Evolutionary conservation across 768 basidiomycete species (phyloP).

Genomic region (Phanerochaete sordida): DNA sequence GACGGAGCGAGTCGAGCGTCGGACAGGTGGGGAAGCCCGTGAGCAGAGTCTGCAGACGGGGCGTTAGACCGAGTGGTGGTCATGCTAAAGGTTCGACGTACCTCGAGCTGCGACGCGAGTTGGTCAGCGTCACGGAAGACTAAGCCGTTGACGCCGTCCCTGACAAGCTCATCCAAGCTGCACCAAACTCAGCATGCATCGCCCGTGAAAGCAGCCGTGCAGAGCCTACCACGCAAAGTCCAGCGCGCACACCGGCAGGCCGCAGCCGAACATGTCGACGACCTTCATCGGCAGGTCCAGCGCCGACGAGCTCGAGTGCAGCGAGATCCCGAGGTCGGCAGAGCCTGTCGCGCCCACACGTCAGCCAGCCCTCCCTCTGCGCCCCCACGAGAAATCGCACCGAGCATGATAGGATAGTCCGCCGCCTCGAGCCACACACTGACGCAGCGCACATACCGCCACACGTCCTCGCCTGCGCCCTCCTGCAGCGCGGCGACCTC

Average conservation of each 20-base stretch:
- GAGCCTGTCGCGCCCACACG: conserved; percentile 63
- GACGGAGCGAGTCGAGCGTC: conserved; percentile 47
- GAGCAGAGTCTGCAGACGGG: conserved; percentile 47
- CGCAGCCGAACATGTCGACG: conserved; percentile 99
- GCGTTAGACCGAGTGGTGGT: background rate
- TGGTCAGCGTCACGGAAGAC: conserved; percentile 67
- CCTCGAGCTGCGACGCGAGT: conserved; percentile 72
- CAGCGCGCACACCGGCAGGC: conserved; percentile 88
- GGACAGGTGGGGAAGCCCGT: conserved; percentile 55
- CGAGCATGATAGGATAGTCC: conserved; percentile 87
- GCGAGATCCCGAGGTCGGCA: conserved; percentile 86
- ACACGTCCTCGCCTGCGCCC: conserved; percentile 32
- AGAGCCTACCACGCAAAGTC: conserved; percentile 75
- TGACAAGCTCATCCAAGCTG: conserved; percentile 86
- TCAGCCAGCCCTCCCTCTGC: no score
- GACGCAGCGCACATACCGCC: conserved; percentile 76
- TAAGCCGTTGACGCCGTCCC: conserved; percentile 79
- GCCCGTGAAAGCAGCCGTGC: background rate
- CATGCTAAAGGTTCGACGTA: conserved; percentile 26
- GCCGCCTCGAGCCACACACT: conserved; percentile 87
- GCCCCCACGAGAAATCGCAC: no score
- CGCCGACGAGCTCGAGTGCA: conserved; percentile 88
- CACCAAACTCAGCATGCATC: background rate
- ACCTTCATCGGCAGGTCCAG: conserved; percentile 98
- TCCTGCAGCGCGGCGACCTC: conserved; percentile 57